Evolutionary conservation across 192 early-diverging fungal genomes (phyloP).

Genomic region (Blastocladiella britannica): DNA sequence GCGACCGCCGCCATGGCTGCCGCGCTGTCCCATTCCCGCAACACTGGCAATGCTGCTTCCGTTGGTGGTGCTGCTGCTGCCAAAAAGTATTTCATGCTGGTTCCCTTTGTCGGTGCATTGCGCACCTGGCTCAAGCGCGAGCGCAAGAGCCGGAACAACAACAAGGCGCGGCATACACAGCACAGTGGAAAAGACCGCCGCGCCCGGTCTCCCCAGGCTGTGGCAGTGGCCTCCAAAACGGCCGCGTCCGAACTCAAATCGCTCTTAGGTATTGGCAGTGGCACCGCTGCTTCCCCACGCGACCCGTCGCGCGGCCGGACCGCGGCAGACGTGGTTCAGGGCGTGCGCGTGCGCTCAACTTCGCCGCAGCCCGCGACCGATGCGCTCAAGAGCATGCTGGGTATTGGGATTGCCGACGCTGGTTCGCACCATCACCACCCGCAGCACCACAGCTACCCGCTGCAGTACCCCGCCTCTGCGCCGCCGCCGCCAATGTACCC

Average conservation of each 20-base stretch:
- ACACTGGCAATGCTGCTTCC: constrained; percentile 4
- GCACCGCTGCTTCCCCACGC: constrained; percentile 1
- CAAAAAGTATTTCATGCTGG: constrained; percentile 45
- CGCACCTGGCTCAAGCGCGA: background rate
- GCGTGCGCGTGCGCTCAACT: too few relatives aligned
- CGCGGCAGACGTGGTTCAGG: background rate
- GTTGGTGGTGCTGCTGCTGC: constrained; percentile 8
- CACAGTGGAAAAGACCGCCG: background rate
- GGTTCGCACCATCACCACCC: background rate
- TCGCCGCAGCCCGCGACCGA: constrained; percentile 9
- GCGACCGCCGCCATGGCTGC: constrained; percentile 1
- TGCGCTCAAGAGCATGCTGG: constrained; percentile 14
- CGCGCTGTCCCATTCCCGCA: too few relatives aligned
- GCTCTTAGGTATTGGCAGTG: background rate
- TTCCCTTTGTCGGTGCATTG: constrained; percentile 41
- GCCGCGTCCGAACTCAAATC: background rate
- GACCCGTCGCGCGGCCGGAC: background rate
- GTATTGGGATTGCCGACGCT: constrained; percentile 7
- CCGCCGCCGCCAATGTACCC: background rate
- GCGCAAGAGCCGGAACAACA: background rate
- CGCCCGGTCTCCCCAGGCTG: background rate
- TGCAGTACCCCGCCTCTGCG: background rate
- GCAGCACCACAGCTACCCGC: background rate
- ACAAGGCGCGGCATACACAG: background rate
- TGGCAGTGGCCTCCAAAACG: background rate